phyloP scores from a whole-genome alignment of 345 rosid species.

The Trapa bicornis region DNA sequence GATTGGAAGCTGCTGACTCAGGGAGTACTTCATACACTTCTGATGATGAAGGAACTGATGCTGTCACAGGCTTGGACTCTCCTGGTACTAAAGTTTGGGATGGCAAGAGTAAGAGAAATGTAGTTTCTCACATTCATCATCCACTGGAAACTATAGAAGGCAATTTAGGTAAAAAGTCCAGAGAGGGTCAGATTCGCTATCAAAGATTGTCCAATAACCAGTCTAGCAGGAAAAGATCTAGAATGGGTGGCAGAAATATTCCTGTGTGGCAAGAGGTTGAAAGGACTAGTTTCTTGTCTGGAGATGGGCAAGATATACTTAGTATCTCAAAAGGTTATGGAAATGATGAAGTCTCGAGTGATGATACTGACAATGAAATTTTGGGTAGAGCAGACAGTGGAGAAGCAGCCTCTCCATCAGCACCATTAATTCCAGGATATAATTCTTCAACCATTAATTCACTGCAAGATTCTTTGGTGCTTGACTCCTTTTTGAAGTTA shows the following conservation, averaged over 20 bases:
- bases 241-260: slow-evolving; percentile 28
- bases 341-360: slow-evolving; percentile 43
- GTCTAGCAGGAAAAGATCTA: slow-evolving; percentile 60
- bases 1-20: slow-evolving; percentile 30
- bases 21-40: slow-evolving; percentile 59
- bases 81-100: slow-evolving; percentile 98
- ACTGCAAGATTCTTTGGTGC: slow-evolving; percentile 41
- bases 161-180: slow-evolving; percentile 26
- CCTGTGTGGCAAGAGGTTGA: slow-evolving; percentile 66
- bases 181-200: slow-evolving; percentile 39
- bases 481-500: slow-evolving; percentile 69
- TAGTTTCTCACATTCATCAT: slow-evolving; percentile 73
- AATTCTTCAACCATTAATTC: slow-evolving; percentile 26
- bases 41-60: slow-evolving; percentile 64
- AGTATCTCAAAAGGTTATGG: slow-evolving; percentile 22
- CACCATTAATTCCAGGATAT: slow-evolving; percentile 32
- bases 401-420: slow-evolving; percentile 62
- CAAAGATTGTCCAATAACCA: slow-evolving; percentile 33
- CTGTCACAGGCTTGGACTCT: slow-evolving; percentile 64
- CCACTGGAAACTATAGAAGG: slow-evolving; percentile 78
- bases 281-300: slow-evolving; percentile 69
- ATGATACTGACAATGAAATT: slow-evolving; percentile 59
- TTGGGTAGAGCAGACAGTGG: slow-evolving; percentile 52
- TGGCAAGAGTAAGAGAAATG: slow-evolving; percentile 70
- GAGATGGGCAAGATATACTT: slow-evolving; percentile 72